Evolutionary conservation across 164 flowering plant genomes (phyloP), one percentile per base, ranked within the genome.

Genomic region (Chloranthus sessilifolius): DNA sequence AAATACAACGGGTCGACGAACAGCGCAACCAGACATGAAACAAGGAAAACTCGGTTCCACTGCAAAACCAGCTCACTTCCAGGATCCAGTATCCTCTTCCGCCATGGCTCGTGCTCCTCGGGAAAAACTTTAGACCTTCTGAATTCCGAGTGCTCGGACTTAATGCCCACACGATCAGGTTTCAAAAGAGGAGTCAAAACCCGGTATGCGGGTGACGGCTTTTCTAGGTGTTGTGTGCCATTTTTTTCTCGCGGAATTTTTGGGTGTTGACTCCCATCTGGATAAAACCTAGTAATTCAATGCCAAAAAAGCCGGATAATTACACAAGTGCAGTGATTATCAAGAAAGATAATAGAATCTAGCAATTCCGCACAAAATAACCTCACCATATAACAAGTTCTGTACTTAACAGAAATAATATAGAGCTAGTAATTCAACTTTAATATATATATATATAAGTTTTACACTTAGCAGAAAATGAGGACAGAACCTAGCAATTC

Each of bases 1-100:
- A 90, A 85, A 52, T 81, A 87, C 59, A 90, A 44, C 2, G 98
- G 98, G 43, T 90, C 98, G 7, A 90, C 55, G 55, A 84, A 87
- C 12, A 90, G 81, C 1, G 98, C 98, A 35, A 90, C 65, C 73
- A 90, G 65, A 56, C 89, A 87, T 1, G 91, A 75, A 34, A 76
- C 23, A 2, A 87, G 79, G 71, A 90, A 90, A 24, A 81, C 56
- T 43, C 80, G 44, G 67, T 87, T 87, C 95, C 98, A 90, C 44
- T 55, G 60, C 54, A 85, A 59, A 29, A 87, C 83, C 25, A 80
- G 61, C 15, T 76, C 80, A 27, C 98, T 76, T 35, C 91, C 89
- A 0, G 98, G 98, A 57, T 87, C 95, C 31, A 87, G 72, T 43
- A 85, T 81, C 47, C 69, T 63, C 60, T 67, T 73, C 38, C 63